A percentile compares a stretch with the other conserved stretches of the same genome.
phyloP scores from a whole-genome alignment of 75 land plant genomes.

The Picea sitchensis region DNA sequence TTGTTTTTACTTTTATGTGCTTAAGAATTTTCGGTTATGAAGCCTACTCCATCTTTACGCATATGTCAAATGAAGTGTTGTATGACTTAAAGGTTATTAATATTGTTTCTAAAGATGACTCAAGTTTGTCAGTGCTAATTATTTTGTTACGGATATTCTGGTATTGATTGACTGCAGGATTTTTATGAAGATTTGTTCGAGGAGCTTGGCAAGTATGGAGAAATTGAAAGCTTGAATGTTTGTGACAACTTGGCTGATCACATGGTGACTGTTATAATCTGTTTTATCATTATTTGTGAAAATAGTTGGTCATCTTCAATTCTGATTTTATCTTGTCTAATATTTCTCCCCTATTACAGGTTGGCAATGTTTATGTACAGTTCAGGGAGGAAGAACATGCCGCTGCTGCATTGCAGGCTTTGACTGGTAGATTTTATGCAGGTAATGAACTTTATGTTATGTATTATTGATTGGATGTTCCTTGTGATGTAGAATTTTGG shows the following conservation, averaged over 20 bases:
- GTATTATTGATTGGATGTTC: neutral
- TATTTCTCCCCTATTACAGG: constrained; percentile 17
- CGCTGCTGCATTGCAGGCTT: constrained; percentile 48
- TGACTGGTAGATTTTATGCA: constrained; percentile 67
- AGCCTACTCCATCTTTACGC: neutral
- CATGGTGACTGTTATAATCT: constrained; percentile 29
- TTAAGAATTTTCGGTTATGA: neutral
- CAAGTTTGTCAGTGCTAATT: neutral
- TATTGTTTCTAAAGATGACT: neutral
- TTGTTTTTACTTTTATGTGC: neutral
- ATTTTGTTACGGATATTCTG: neutral
- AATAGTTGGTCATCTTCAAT: neutral
- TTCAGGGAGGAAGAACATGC: constrained; percentile 74
- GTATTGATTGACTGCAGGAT: constrained; percentile 28
- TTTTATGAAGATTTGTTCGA: constrained; percentile 77
- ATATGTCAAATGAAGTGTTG: neutral
- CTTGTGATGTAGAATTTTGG: neutral
- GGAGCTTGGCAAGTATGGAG: constrained; percentile 74
- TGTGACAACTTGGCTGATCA: constrained; percentile 78
- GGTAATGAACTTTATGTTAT: constrained; percentile 15
- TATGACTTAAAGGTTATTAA: neutral
- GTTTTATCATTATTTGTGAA: neutral
- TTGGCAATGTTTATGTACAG: constrained; percentile 77
- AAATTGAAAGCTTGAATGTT: constrained; percentile 65
- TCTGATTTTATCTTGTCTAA: neutral